phyloP scores from a whole-genome alignment of 1,139 yeast species.

The Pichia sp. region DNA sequence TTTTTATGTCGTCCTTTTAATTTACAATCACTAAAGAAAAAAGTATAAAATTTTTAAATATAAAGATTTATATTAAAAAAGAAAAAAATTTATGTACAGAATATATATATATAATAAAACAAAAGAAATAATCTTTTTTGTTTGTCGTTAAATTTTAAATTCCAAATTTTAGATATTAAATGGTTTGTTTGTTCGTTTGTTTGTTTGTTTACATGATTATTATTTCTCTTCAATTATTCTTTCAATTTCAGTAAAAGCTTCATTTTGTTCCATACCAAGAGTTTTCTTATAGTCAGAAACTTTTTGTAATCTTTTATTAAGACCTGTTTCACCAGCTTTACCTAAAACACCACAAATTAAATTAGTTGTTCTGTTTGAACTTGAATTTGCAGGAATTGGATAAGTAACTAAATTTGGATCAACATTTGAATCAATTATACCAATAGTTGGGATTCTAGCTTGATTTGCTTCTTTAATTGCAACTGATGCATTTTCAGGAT shows the following conservation, averaged over 20 bases:
- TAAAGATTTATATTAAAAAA: not conserved
- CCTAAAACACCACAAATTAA: slow-evolving; percentile 78
- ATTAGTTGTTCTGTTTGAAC: slow-evolving; percentile 76
- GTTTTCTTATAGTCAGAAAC: slow-evolving; percentile 32
- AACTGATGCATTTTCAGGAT: slow-evolving; percentile 82
- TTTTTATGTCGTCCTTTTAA: too few relatives aligned
- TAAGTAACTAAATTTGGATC: slow-evolving; percentile 87
- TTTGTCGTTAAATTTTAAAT: not conserved
- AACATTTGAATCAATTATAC: slow-evolving; percentile 87
- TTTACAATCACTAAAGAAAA: too few relatives aligned
- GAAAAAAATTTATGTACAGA: not conserved
- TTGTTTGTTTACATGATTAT: too few relatives aligned
- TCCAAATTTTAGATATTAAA: too few relatives aligned
- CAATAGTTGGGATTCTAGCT: slow-evolving; percentile 85
- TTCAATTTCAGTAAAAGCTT: slow-evolving; percentile 11
- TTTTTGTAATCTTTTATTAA: slow-evolving; percentile 45
- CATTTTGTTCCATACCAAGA: slow-evolving; percentile 22
- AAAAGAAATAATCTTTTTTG: not conserved
- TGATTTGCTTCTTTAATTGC: slow-evolving; percentile 78
- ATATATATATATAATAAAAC: not conserved
- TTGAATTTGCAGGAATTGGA: slow-evolving; percentile 96
- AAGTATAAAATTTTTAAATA: too few relatives aligned
- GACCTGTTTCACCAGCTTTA: slow-evolving; percentile 78
- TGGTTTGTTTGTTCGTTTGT: too few relatives aligned
- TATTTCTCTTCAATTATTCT: slow-evolving; percentile 1